Evolutionary conservation across 768 basidiomycete genomes (phyloP), one percentile per base, ranked within the genome.

Genomic region (Grammothele lineata): DNA sequence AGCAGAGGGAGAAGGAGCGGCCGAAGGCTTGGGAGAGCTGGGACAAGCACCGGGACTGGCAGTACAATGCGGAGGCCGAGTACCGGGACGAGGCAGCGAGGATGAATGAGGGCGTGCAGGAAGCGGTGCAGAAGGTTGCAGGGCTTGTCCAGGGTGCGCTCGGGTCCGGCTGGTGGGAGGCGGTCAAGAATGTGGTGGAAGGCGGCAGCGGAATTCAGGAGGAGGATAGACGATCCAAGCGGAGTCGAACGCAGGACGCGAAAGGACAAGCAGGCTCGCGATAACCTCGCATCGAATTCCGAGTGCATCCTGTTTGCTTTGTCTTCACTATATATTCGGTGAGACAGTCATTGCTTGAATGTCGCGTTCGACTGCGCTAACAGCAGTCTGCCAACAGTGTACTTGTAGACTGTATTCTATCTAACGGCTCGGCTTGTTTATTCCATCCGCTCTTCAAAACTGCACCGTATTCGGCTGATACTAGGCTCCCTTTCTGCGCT

Each of bases 11-110:
- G 36, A 37, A 49, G 17, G 40, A 56, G 37, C 63, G 61, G 15
- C 67, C 81, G 4, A 80, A 77, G 50, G 62, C 79, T 39, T 87
- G 83, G 85, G 82, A 87, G 35, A 71, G 81, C 12, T 89, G 83
- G 57, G 73, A 79, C 38, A 66, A 66, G 38, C 83, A 85, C 59
- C 66, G 62, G 32, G 72, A 80, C 36, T 81, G 83, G 84, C 78
- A 79, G 59, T 72, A 79, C 58, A 51, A 53, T 18, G 56, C 63
- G 44, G 38, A 58, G 12, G 56, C 55, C 48, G 43, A 53, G 42
- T 47, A 49, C 23, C 54, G 55, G 4, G 55, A 57, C 34, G 50
- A 54, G 62, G 63, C 47, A 9, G 56, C 51, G 37, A 42, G 45
- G 35, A 36, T 26, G 38, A 47, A 44, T 58, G 64, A 50, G 8